These are phyloP conservation scores for Umbelopsis isabellina DNA, from an alignment of 192 early-diverging fungal species.

Conservation along the genomic window DNA sequence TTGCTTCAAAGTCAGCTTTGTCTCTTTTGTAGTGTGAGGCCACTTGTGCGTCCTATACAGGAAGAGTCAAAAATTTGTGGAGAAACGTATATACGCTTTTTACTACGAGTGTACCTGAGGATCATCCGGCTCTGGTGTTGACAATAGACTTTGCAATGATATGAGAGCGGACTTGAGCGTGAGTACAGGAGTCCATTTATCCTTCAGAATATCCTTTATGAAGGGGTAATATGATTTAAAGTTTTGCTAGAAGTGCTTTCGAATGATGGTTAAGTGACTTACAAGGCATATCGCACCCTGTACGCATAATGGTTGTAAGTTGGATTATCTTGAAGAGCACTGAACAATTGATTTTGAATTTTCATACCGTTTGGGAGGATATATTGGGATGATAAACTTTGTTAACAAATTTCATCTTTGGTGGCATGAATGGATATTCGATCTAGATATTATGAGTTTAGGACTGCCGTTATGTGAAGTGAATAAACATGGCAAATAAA, in stretches of 20 bases:
- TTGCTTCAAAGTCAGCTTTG: conserved; percentile 42
- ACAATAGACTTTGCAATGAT: conserved; percentile 52
- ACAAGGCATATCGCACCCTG: conserved; percentile 28
- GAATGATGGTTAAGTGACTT: neutral
- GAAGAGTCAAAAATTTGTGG: neutral
- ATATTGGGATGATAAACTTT: conserved; percentile 59
- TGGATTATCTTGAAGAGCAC: neutral
- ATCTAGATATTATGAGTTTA: neutral
- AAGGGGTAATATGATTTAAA: conserved; percentile 1
- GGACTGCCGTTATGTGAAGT: neutral
- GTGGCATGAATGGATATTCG: conserved; percentile 53
- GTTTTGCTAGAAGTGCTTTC: neutral
- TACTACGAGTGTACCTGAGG: conserved; percentile 43
- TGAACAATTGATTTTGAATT: neutral
- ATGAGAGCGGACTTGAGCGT: conserved; percentile 56
- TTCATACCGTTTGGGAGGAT: conserved; percentile 54
- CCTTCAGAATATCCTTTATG: conserved; percentile 69
- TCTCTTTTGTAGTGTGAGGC: conserved; percentile 52
- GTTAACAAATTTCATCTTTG: conserved; percentile 58
- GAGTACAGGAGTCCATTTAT: conserved; percentile 77
- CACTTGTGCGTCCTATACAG: conserved; percentile 55
- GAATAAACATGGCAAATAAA: neutral
- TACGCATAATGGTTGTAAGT: neutral
- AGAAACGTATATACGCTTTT: neutral
- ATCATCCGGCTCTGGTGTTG: conserved; percentile 56